Conservation (phyloP, 1,139 yeast species). For the Debaryomycetaceae sp. region DNA sequence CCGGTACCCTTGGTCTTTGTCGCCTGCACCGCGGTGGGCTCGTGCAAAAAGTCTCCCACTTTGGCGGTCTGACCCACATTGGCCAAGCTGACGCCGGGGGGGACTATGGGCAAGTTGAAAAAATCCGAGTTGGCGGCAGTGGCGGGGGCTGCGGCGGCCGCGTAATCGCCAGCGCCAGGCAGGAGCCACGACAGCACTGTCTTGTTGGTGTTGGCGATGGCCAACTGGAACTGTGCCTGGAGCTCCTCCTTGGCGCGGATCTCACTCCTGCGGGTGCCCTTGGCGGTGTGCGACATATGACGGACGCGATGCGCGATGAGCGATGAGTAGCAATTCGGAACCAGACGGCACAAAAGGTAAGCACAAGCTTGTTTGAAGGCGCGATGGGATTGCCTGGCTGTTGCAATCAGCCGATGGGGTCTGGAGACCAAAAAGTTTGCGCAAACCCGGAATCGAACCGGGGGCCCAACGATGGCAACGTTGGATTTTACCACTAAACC, state of each 20-base stretch:
- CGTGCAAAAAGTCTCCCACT: slow-evolving; percentile 31
- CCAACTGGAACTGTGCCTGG: slow-evolving; percentile 45
- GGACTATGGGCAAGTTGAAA: slow-evolving; percentile 40
- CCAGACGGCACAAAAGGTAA: slow-evolving; percentile 2
- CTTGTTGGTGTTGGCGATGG: slow-evolving; percentile 32
- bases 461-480: slow-evolving; percentile 24
- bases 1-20: slow-evolving; percentile 13
- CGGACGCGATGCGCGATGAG: slow-evolving; percentile 7
- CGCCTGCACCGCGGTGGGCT: slow-evolving; percentile 11
- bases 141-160: not conserved
- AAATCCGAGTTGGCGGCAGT: slow-evolving; percentile 15
- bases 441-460: slow-evolving; percentile 23
- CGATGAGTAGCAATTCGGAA: not conserved
- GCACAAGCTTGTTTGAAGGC: not conserved
- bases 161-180: slow-evolving; percentile 11
- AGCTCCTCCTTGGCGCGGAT: slow-evolving; percentile 45
- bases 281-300: slow-evolving; percentile 4
- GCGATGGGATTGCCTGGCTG: not conserved
- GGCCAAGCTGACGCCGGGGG: slow-evolving; percentile 39
- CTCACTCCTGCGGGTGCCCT: slow-evolving; percentile 29
- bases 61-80: slow-evolving; percentile 16
- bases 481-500: slow-evolving; percentile 24
- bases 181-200: slow-evolving; percentile 42
- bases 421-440: slow-evolving; percentile 10
- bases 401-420: not conserved